Evolutionary conservation across 805 yeast species (phyloP), one percentile per base, ranked within the genome.

Genomic region (Monosporozyma siamensis): DNA sequence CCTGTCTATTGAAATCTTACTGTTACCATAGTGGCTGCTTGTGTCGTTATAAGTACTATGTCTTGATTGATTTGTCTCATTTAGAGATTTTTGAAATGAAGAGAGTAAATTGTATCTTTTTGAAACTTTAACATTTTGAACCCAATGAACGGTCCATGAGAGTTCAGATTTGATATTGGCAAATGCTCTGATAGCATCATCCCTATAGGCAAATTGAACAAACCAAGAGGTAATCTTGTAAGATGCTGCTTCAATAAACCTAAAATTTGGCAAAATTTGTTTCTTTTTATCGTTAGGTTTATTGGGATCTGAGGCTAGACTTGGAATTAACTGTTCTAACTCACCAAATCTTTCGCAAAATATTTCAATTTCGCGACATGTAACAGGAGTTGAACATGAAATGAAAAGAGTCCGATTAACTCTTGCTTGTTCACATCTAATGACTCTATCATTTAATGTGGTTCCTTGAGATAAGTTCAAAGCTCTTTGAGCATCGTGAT

Each of bases 371-470:
- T 65, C 60, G 14, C 45, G 49, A 34, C 58, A 49, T 2, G 59
- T 47, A 7, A 65, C 51, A 30, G 46, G 47, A n/a, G 36, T 27
- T 11, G 41, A 22, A 43, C 51, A 46, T 10, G 78, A 63, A 36
- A 87, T 59, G 56, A 76, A 83, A 34, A 90, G 66, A 11, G 97
- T 89, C 49, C 97, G 71, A 62, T 89, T 90, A 37, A 89, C 95
- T 54, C 83, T 80, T 1, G 97, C 97, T 15, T 80, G 80, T 63
- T 90, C 97, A 64, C 95, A 85, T 43, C 97, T 73, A 35, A 90
- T 75, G 3, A 77, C 68, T 58, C 95, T 72, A 11, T 88, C 94
- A 57, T 84, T 78, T 38, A 88, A 62, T 6, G 68, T 59, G 5
- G 86, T 70, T 44, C 80, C 78, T 53, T 84, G 90, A 9, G 87